A percentile compares a stretch with the other conserved stretches of the same genome.
These are phyloP conservation scores for Neopestalotiopsis rosae DNA, from an alignment of 2,329 filamentous ascomycete genomes.

Conservation along the genomic window DNA sequence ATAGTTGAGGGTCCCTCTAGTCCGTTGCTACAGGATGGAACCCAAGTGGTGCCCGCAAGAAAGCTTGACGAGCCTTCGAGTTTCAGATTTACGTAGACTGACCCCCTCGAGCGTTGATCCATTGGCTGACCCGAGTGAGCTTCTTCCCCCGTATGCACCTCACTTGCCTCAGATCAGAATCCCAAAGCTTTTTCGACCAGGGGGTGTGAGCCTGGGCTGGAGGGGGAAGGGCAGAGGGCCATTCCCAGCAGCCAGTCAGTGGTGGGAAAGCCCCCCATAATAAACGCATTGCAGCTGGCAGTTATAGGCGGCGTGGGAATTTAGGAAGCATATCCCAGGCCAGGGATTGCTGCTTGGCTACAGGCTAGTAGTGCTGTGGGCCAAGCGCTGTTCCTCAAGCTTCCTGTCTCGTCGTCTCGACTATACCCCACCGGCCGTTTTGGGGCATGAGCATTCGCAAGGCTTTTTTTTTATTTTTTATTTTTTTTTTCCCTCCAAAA, in stretches of 20 bases:
- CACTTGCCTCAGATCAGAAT: constrained; percentile 1
- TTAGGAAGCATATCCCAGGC: background rate
- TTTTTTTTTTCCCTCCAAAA: background rate
- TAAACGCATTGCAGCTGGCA: background rate
- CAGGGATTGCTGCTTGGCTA: background rate
- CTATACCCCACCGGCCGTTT: constrained; percentile 1
- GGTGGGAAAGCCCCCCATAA: background rate
- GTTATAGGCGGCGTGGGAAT: background rate
- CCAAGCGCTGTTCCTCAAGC: constrained; percentile 2
- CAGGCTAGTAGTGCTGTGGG: background rate
- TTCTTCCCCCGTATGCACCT: constrained; percentile 5
- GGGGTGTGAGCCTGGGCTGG: background rate
- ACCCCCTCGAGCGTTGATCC: background rate
- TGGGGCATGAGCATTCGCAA: background rate
- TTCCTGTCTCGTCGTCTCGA: constrained; percentile 13
- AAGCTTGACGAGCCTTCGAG: constrained; percentile 7
- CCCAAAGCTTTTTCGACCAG: constrained; percentile 3
- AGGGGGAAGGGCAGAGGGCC: background rate
- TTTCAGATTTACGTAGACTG: constrained; percentile 12
- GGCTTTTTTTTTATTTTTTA: too few species aligned
- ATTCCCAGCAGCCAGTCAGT: background rate
- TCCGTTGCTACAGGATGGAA: background rate
- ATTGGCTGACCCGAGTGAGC: background rate
- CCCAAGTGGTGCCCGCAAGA: constrained; percentile 13
- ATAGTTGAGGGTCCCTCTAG: background rate